Conservation (phyloP, 2,329 filamentous ascomycete genomes). For the Beauveria pseudobassiana region DNA sequence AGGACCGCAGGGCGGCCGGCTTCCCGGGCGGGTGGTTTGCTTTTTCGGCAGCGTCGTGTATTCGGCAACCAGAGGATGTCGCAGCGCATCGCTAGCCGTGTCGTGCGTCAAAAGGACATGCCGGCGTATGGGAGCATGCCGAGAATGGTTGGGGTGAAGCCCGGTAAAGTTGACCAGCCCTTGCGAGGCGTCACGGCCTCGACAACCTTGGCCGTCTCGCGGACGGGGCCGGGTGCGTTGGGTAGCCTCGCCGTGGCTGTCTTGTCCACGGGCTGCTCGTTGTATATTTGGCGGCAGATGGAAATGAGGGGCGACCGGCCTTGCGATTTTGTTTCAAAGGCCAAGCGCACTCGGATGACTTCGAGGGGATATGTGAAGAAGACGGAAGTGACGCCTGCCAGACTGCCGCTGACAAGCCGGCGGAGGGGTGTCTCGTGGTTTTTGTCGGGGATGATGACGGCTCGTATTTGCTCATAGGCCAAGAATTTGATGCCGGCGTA, state of each 20-base stretch:
- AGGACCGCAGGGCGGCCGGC: conserved; percentile 66
- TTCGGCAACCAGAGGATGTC: conserved; percentile 55
- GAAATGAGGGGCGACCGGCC: conserved; percentile 61
- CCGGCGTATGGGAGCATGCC: conserved; percentile 98
- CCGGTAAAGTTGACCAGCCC: conserved; percentile 85
- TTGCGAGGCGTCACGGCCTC: conserved; percentile 47
- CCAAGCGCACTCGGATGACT: conserved; percentile 82
- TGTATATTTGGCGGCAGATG: conserved; percentile 82
- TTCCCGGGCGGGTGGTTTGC: conserved; percentile 49
- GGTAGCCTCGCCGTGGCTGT: conserved; percentile 21
- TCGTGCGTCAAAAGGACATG: conserved; percentile 95
- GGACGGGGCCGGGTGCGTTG: conserved; percentile 21
- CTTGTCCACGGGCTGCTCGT: conserved; percentile 52
- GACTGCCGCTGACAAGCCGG: conserved; percentile 63
- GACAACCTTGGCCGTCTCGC: conserved; percentile 33
- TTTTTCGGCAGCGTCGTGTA: conserved; percentile 69
- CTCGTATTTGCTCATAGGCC: conserved; percentile 92
- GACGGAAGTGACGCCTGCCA: conserved; percentile 82
- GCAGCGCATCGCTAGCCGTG: conserved; percentile 76
- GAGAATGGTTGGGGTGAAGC: conserved; percentile 80
- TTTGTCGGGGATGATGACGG: conserved; percentile 61
- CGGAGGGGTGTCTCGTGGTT: conserved; percentile 74
- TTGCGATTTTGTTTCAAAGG: conserved; percentile 82
- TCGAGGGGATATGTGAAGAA: conserved; percentile 96
- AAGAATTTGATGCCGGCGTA: conserved; percentile 98